A percentile compares a stretch with the other conserved stretches of the same genome.
Evolutionary conservation across 2,329 filamentous ascomycete genomes (phyloP).

Genomic region (Ustulina deusta): DNA sequence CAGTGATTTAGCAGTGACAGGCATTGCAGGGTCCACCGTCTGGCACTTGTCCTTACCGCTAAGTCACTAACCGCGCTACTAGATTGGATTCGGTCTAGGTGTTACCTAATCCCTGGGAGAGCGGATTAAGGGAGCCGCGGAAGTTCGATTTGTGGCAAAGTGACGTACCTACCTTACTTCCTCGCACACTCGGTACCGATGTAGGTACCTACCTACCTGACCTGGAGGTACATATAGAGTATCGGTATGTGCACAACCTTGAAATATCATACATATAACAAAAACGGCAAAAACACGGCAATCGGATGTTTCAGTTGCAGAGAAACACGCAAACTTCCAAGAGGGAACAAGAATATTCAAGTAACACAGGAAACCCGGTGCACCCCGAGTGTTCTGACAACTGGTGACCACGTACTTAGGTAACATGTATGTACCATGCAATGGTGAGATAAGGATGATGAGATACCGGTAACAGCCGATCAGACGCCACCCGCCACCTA

Average conservation of each 20-base stretch:
- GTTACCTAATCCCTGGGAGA: background rate
- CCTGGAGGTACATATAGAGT: background rate
- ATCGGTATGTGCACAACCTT: background rate
- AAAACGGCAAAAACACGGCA: background rate
- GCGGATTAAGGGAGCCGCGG: background rate
- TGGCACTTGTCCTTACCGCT: constrained; percentile 22
- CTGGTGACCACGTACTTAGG: background rate
- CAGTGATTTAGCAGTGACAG: constrained; percentile 3
- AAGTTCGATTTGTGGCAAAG: constrained; percentile 2
- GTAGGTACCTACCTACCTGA: background rate
- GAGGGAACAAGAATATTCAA: background rate
- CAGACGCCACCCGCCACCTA: too few species aligned
- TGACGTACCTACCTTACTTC: background rate
- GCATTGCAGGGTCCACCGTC: constrained; percentile 16
- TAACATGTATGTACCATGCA: background rate
- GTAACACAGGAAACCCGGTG: constrained; percentile 1
- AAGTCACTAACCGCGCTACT: constrained; percentile 10
- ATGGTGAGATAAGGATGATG: background rate
- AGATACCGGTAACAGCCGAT: constrained; percentile 10
- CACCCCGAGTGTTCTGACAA: constrained; percentile 15
- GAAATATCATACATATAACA: background rate
- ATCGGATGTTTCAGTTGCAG: constrained; percentile 7
- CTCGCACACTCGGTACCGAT: too few species aligned
- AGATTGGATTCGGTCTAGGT: constrained; percentile 18
- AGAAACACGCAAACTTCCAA: background rate